A percentile compares a stretch with the other conserved stretches of the same genome.
Conservation (phyloP, 768 basidiomycete species). For the Calvatia gigantea region DNA sequence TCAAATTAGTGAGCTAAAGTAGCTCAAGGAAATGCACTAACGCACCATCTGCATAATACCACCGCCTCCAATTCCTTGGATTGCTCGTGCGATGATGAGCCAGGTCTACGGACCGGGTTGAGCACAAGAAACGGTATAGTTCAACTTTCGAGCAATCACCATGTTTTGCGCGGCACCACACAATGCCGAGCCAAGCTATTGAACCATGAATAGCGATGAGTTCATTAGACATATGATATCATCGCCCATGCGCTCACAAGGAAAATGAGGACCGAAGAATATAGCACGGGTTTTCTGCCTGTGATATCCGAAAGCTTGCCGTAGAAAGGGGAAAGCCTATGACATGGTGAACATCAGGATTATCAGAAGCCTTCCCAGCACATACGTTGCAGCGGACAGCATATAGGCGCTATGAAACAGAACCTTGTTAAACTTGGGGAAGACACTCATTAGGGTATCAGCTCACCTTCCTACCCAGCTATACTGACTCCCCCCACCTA, state of each 20-base stretch:
- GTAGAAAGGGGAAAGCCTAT: conserved; percentile 64
- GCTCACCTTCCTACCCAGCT: conserved; percentile 72
- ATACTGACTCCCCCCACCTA: conserved; percentile 61
- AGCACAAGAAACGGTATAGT: not conserved
- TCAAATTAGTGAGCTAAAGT: not conserved
- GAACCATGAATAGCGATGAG: not conserved
- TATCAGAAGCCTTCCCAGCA: not conserved
- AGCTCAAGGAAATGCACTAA: not conserved
- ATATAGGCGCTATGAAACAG: conserved; percentile 61
- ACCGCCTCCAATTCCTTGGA: conserved; percentile 84
- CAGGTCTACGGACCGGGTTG: conserved; percentile 38
- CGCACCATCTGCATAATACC: conserved; percentile 69
- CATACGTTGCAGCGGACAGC: conserved; percentile 53
- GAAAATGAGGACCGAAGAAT: conserved; percentile 62
- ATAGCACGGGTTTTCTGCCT: conserved; percentile 66
- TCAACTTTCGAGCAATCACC: conserved; percentile 25
- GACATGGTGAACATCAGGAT: conserved; percentile 5
- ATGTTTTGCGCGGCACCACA: conserved; percentile 81
- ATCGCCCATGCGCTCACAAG: conserved; percentile 41
- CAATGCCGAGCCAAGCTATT: conserved; percentile 71
- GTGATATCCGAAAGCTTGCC: conserved; percentile 70
- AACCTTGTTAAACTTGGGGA: conserved; percentile 1
- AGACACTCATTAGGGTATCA: not conserved
- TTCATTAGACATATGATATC: not conserved
- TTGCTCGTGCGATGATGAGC: conserved; percentile 72